Percentiles rank a stretch among this genome's conserved stretches.
Evolutionary conservation across 2,329 filamentous ascomycete genomes (phyloP).

Genomic region (Aaosphaeria arxii): DNA sequence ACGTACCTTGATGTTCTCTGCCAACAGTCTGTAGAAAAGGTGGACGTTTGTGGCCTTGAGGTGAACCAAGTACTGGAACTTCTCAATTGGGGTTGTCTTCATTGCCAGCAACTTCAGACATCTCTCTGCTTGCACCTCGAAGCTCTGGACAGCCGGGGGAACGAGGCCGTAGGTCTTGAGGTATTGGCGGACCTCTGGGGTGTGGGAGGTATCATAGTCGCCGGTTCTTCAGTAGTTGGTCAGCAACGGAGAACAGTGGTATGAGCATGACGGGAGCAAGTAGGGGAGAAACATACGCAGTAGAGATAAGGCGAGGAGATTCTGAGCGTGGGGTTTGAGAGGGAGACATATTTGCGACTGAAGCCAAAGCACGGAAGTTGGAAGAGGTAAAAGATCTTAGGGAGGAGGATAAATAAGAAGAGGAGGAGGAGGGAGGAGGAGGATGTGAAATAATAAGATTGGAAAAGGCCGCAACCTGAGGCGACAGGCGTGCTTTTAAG

Average conservation of each 20-base stretch:
- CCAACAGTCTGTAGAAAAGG: slow-evolving; percentile 77
- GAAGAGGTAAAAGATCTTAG: not conserved
- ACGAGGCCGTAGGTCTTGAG: slow-evolving; percentile 53
- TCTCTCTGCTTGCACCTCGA: slow-evolving; percentile 49
- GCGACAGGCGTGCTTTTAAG: slow-evolving; percentile 30
- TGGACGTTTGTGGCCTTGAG: slow-evolving; percentile 74
- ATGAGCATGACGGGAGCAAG: not conserved
- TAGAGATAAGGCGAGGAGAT: slow-evolving; percentile 36
- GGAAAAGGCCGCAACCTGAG: slow-evolving; percentile 21
- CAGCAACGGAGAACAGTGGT: slow-evolving; percentile 4
- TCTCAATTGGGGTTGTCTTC: slow-evolving; percentile 70
- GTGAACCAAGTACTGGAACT: slow-evolving; percentile 77
- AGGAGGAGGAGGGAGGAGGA: slow-evolving; percentile 8
- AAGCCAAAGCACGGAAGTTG: slow-evolving; percentile 28
- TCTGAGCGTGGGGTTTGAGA: slow-evolving; percentile 36
- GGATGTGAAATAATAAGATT: slow-evolving; percentile 9
- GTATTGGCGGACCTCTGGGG: slow-evolving; percentile 49
- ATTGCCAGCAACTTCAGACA: slow-evolving; percentile 70
- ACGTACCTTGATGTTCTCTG: slow-evolving; percentile 63
- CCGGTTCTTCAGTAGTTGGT: slow-evolving; percentile 29
- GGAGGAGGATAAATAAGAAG: slow-evolving; percentile 1
- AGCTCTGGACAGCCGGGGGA: slow-evolving; percentile 50
- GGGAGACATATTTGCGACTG: slow-evolving; percentile 32
- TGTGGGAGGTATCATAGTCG: slow-evolving; percentile 51
- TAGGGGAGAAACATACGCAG: slow-evolving; percentile 24